Base-by-base conservation (phyloP, 2,329 filamentous ascomycete species). In the Ophiostoma quercus region DNA sequence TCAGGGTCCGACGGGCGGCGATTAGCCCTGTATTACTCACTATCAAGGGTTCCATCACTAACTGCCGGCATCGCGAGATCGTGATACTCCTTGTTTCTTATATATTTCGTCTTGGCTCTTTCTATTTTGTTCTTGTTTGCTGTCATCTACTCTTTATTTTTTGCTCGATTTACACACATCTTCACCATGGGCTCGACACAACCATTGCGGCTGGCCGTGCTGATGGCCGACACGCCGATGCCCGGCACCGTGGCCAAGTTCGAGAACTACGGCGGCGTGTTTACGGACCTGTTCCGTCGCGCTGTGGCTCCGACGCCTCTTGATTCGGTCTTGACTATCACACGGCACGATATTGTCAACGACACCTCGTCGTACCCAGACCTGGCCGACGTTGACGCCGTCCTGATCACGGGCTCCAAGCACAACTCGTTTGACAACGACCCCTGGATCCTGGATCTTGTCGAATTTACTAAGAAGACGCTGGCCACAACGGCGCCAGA, bases 191-290 rank as follows among this genome's bases (percentile, higher is more conserved):
- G 60, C 60, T 63, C 60, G 32, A 37, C 71, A 51, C 34, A 72
- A 63, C 73, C 76, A 51, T 71, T 94, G 74, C 90, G 91, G 70
- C 90, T 97, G 79, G 93, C 94, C 66, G 85, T 98, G 74, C 88
- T 98, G 74, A 92, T 97, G 83, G 90, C 91, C 82, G 94, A 97
- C 80, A 91, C 87, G 1, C 92, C 92, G 1, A 83, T 90, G 67
- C 85, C 87, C 1, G 79, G 84, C 62, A 86, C 90, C 51, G 81
- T 85, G 69, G 84, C 84, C 69, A 87, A 87, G 75, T 93, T 90
- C 79, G 86, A 87, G 68, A 84, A 84, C 71, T 97, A 97, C 80
- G 87, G 88, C 72, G 89, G 87, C 72, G 85, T 92, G 71, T 92
- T 92, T 79, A 83, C 80, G 22, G 76, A 83, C 47, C 83, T 92